Evolutionary conservation across 2,329 filamentous ascomycete genomes (phyloP), one percentile per base, ranked within the genome.

Genomic region (Fusarium lateritium): DNA sequence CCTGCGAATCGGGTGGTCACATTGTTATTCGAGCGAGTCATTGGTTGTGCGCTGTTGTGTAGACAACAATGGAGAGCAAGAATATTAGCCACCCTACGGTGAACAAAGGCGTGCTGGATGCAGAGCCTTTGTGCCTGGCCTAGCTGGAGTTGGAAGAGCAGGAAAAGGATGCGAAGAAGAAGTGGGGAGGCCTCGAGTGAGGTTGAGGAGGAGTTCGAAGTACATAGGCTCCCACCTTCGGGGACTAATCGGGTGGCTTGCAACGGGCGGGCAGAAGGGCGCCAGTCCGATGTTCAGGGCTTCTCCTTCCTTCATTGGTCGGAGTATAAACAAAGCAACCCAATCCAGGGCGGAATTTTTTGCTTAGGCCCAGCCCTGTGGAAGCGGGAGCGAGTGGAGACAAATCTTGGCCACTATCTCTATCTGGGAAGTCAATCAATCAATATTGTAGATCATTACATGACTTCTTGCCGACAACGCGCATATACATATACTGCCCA

Each of bases 281-380:
- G 67, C 67, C 67, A 61, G 52, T 31, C 63, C 51, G 33, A 24
- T 45, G 31, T 22, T 54, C 67, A 70, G 67, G 67, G 47, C 38
- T 26, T 42, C n/a, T 34, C 6, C 21, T 7, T 2, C 4, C 17
- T 6, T 68, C 43, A 70, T 70, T 70, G 67, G 67, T 15, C 22
- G 19, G 4, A n/a, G 22, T 33, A 28, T 52, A 65, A 53, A 65
- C 62, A 65, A 65, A 65, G 45, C 24, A 49, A 47, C 26, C 49
- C 49, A 59, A 53, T 47, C 57, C 43, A 68, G 59, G 56, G 52
- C 67, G 46, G 54, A 47, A 28, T 28, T 53, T 70, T 64, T 67
- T 51, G 34, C 50, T 60, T 54, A 44, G 63, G 51, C 45, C 66
- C 63, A 70, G 67, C 67, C 67, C 63, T 70, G 67, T 47, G 62